These are phyloP conservation scores for Tetrapisispora nanseiensis DNA, from an alignment of 805 yeast genomes.

Conservation along the genomic window DNA sequence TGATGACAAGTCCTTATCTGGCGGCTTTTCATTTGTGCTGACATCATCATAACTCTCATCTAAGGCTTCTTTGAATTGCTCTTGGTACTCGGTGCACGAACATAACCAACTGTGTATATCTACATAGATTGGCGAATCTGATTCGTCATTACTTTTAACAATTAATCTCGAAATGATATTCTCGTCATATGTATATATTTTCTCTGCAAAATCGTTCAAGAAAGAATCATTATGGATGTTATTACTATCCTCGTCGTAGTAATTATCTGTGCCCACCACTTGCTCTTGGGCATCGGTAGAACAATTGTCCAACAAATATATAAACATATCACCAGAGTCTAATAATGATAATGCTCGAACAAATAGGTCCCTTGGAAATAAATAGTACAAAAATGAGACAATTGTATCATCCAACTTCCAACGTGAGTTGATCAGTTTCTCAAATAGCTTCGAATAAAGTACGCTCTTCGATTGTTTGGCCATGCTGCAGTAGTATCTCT, in stretches of 20 bases:
- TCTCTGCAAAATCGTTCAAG: not conserved
- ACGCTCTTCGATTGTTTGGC: slow-evolving; percentile 4
- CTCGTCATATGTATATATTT: slow-evolving; percentile 8
- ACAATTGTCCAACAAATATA: slow-evolving; percentile 20
- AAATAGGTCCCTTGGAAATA: slow-evolving; percentile 27
- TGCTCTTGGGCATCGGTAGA: not conserved
- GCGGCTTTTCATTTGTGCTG: not conserved
- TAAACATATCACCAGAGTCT: slow-evolving; percentile 28
- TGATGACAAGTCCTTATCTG: too few species aligned
- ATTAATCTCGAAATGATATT: slow-evolving; percentile 14
- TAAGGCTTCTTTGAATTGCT: slow-evolving; percentile 12
- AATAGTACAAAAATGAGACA: slow-evolving; percentile 24
- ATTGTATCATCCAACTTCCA: slow-evolving; percentile 23
- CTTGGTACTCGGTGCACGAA: slow-evolving; percentile 26
- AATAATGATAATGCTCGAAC: slow-evolving; percentile 27
- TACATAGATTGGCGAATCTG: slow-evolving; percentile 19
- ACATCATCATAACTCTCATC: not conserved
- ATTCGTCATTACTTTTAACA: slow-evolving; percentile 14
- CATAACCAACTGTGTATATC: slow-evolving; percentile 28
- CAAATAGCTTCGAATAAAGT: slow-evolving; percentile 18
- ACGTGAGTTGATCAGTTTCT: slow-evolving; percentile 12
- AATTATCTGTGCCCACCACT: not conserved
- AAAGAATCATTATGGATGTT: not conserved
- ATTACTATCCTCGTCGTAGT: not conserved
- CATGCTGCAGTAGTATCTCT: too few species aligned